phyloP scores from a whole-genome alignment of 768 basidiomycete genomes.

The Podaxis sp. region DNA sequence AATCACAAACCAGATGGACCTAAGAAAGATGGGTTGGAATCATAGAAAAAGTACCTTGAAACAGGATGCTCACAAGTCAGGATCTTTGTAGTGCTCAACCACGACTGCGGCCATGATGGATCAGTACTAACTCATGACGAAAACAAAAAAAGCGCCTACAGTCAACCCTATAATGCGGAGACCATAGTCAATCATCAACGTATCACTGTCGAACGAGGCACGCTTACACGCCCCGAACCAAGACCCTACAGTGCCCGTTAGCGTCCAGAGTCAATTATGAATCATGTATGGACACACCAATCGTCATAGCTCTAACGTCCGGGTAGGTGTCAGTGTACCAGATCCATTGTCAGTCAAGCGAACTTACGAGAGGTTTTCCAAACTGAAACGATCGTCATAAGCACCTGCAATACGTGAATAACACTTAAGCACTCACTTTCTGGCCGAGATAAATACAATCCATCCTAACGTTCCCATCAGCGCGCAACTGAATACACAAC shows the following conservation, averaged over 20 bases:
- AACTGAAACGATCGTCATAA: conserved; percentile 41
- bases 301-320: conserved; percentile 38
- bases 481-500: background rate
- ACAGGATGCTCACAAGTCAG: conserved; percentile 67
- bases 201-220: background rate
- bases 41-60: background rate
- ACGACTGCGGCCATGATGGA: conserved; percentile 49
- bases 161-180: conserved; percentile 52
- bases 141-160: conserved; percentile 43
- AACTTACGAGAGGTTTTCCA: conserved; percentile 70
- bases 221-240: conserved; percentile 74
- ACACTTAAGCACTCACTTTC: conserved; percentile 55
- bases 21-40: conserved; percentile 26
- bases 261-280: background rate
- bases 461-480: conserved; percentile 50
- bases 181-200: conserved; percentile 3
- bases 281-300: conserved; percentile 29
- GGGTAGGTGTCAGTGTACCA: background rate
- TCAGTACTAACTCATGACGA: background rate
- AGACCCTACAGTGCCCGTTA: conserved; percentile 43
- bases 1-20: conserved; percentile 75
- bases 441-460: conserved; percentile 97
- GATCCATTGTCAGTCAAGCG: background rate
- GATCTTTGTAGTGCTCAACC: conserved; percentile 65
- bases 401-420: background rate